These are phyloP conservation scores for Nakazawaea siamensis DNA, from an alignment of 805 yeast genomes.

Conservation along the genomic window DNA sequence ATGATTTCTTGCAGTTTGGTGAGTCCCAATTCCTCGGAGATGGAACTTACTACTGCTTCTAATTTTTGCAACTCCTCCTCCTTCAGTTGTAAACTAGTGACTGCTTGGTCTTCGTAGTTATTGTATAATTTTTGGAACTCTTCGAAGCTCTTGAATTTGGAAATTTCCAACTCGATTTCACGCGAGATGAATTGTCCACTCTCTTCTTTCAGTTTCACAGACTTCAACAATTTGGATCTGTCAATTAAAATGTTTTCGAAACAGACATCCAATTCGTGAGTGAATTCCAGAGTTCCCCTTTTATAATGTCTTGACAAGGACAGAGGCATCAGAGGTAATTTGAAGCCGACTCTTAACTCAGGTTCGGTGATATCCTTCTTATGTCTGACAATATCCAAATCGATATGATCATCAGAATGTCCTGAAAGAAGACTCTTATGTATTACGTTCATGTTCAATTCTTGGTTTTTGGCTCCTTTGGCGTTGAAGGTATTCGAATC, in stretches of 20 bases:
- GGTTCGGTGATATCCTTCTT: slow-evolving; percentile 5
- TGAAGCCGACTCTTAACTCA: slow-evolving; percentile 3
- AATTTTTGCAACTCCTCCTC: slow-evolving; percentile 1
- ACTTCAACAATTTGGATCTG: slow-evolving; percentile 8
- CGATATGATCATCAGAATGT: not conserved
- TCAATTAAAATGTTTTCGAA: slow-evolving; percentile 9
- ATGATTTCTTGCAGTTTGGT: slow-evolving; percentile 1
- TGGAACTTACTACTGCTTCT: not conserved
- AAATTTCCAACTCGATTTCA: slow-evolving; percentile 1
- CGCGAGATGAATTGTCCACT: not conserved
- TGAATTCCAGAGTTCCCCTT: not conserved
- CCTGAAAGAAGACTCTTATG: not conserved
- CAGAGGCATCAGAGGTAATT: not conserved
- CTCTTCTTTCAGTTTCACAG: slow-evolving; percentile 4
- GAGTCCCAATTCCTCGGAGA: not conserved
- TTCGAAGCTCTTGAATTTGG: slow-evolving; percentile 1
- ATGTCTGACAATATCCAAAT: slow-evolving; percentile 4
- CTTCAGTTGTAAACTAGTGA: slow-evolving; percentile 1
- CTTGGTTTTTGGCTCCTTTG: slow-evolving; percentile 5
- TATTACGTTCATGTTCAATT: slow-evolving; percentile 6
- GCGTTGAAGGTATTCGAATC: not conserved
- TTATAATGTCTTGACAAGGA: not conserved
- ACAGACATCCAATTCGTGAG: slow-evolving; percentile 6
- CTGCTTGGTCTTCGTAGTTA: slow-evolving; percentile 1
- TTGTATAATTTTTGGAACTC: slow-evolving; percentile 6